Base-by-base conservation (phyloP, 352 stramenopile genomes). In the Phytophthora sojae region DNA sequence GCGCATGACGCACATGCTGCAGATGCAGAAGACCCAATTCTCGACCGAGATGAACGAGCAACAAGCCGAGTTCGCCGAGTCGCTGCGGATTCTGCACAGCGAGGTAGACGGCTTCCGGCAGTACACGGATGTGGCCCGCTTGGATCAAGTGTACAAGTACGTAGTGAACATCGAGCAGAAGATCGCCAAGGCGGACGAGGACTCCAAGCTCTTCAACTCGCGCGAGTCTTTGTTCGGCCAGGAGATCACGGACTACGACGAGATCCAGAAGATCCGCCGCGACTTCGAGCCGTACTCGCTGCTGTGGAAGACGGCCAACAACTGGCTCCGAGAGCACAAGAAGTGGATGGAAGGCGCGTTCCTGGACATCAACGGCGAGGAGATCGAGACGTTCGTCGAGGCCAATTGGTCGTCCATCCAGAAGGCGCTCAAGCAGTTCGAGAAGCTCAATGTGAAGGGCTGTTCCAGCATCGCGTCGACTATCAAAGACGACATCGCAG, bases 201-300 rank as follows among this genome's bases (percentile, higher is more conserved):
- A 98, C 44, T 81, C 95, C 5, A 77, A 83, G 23, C 68, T 97
- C 1, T 98, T 98, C 67, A 99, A 98, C 64, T 96, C 89, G 3
- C 89, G 96, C 15, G 96, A 99, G 70, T 73, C 74, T 7, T 72
- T 98, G 6, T 98, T 98, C 26, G 88, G 82, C 7, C 81, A 92
- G 21, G 85, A 96, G 23, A 71, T 96, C n/a, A 97, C 95, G 3
- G 92, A 98, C 63, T 99, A 98, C 59, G 83, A 94, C 47, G 80
- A 96, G 59, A 88, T 99, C 21, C 79, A 90, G 45, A 93, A 96
- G 50, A 94, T 99, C 51, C 79, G 84, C 0, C 95, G 97, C 29
- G 82, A 94, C 35, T 98, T 99, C 71, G 95, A 99, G 57, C 94
- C 96, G 6, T 99, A 98, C 69, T 96, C 91, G n/a, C 85, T 96